Percentiles rank a stretch among this genome's conserved stretches.
These are phyloP conservation scores for Phytopythium vexans DNA, from an alignment of 352 stramenopile species.

Conservation along the genomic window DNA sequence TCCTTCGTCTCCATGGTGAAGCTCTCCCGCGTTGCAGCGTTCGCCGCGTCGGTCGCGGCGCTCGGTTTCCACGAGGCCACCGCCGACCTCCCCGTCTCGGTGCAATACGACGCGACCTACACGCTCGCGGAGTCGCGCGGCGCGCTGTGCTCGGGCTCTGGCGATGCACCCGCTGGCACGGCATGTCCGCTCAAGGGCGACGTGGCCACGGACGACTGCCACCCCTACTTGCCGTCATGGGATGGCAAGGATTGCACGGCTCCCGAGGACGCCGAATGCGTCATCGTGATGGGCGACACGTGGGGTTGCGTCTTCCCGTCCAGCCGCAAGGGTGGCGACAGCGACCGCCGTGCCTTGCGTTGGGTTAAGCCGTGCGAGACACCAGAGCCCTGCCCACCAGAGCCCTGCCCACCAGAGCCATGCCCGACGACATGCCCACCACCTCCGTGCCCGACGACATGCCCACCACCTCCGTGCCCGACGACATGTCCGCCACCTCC, in stretches of 20 bases:
- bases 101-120: conserved; percentile 61
- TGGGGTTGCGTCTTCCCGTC: conserved; percentile 37
- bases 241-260: conserved; percentile 18
- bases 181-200: conserved; percentile 56
- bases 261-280: conserved; percentile 12
- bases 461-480: too few relatives aligned
- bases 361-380: conserved; percentile 13
- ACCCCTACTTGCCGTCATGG: conserved; percentile 40
- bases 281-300: conserved; percentile 5
- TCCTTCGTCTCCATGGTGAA: too few relatives aligned
- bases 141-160: conserved; percentile 39
- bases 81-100: conserved; percentile 30
- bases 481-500: too few relatives aligned
- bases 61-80: conserved; percentile 1
- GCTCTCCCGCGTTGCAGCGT: neutral
- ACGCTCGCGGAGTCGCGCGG: conserved; percentile 36
- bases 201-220: conserved; percentile 34
- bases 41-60: conserved; percentile 9
- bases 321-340: neutral
- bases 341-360: neutral
- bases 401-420: too few relatives aligned
- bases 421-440: too few relatives aligned
- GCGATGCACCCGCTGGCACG: conserved; percentile 26
- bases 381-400: too few relatives aligned
- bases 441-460: too few relatives aligned